phyloP scores from a whole-genome alignment of 176 grass and related monocot genomes.

The Phoenix roebelenii region DNA sequence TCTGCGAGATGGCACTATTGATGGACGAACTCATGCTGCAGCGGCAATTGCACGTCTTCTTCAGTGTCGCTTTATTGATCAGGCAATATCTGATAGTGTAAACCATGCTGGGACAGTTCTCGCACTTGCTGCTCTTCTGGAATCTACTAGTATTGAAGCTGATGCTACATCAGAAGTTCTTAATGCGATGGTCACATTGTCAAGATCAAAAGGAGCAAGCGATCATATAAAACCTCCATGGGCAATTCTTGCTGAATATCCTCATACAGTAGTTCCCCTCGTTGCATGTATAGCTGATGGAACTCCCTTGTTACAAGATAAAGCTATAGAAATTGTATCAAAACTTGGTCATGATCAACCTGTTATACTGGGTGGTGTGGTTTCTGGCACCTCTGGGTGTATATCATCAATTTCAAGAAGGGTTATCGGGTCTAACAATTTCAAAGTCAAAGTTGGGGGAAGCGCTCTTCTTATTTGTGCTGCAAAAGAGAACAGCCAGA shows the following conservation, averaged over 20 bases:
- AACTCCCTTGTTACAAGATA: slow-evolving; percentile 82
- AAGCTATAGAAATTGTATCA: slow-evolving; percentile 84
- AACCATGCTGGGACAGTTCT: slow-evolving; percentile 77
- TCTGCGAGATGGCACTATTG: slow-evolving; percentile 73
- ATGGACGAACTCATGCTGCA: slow-evolving; percentile 91
- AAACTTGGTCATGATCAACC: slow-evolving; percentile 75
- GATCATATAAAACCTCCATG: slow-evolving; percentile 77
- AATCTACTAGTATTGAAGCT: slow-evolving; percentile 68
- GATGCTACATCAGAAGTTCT: slow-evolving; percentile 84
- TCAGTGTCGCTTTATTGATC: slow-evolving; percentile 49
- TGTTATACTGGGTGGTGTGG: slow-evolving; percentile 68
- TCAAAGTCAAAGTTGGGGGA: slow-evolving; percentile 85
- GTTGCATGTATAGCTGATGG: slow-evolving; percentile 83
- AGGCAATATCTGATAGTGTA: slow-evolving; percentile 62
- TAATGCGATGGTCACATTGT: slow-evolving; percentile 80
- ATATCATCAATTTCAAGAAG: slow-evolving; percentile 59
- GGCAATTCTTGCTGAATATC: slow-evolving; percentile 82
- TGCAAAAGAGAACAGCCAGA: slow-evolving; percentile 65
- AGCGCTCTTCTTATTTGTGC: slow-evolving; percentile 88
- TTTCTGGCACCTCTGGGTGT: slow-evolving; percentile 74
- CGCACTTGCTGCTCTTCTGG: slow-evolving; percentile 68
- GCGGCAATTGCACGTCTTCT: slow-evolving; percentile 84
- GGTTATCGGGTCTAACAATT: slow-evolving; percentile 51
- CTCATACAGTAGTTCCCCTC: slow-evolving; percentile 74
- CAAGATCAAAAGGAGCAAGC: slow-evolving; percentile 67